A percentile compares a stretch with the other conserved stretches of the same genome.
phyloP scores from a whole-genome alignment of 768 basidiomycete genomes.

The Collybiopsis confluens region DNA sequence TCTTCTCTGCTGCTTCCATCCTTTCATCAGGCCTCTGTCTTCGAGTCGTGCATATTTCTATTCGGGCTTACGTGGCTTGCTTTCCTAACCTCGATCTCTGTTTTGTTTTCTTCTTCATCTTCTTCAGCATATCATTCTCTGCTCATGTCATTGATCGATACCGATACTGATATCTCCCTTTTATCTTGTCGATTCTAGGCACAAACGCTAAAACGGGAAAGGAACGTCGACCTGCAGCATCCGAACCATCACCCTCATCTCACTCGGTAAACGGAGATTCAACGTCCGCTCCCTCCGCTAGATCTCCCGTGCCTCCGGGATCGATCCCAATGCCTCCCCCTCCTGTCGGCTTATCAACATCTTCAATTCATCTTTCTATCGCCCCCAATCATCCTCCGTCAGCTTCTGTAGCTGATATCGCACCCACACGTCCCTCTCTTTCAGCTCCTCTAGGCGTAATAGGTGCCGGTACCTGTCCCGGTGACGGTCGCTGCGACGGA shows the following conservation, averaged over 20 bases:
- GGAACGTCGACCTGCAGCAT: conserved; percentile 3
- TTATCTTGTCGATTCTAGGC: neutral
- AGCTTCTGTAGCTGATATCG: no score
- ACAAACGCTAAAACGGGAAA: conserved; percentile 4
- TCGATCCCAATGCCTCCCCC: neutral
- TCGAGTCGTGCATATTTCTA: no score
- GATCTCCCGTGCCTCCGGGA: neutral
- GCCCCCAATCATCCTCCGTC: conserved; percentile 27
- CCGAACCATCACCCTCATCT: neutral
- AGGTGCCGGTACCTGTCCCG: conserved; percentile 89
- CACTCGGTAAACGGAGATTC: neutral
- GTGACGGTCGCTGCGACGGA: conserved; percentile 96
- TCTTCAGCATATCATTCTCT: neutral
- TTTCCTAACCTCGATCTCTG: neutral
- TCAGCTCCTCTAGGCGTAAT: conserved; percentile 17
- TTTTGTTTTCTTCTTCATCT: neutral
- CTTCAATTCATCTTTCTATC: conserved; percentile 18
- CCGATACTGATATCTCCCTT: neutral
- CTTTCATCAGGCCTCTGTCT: no score
- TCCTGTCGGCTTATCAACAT: no score
- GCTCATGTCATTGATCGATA: neutral
- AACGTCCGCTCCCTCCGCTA: neutral
- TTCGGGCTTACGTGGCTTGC: neutral
- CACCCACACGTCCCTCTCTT: neutral
- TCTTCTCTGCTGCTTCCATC: neutral